These are phyloP conservation scores for Lineolata rhizophorae DNA, from an alignment of 495 filamentous ascomycete species.

Conservation along the genomic window DNA sequence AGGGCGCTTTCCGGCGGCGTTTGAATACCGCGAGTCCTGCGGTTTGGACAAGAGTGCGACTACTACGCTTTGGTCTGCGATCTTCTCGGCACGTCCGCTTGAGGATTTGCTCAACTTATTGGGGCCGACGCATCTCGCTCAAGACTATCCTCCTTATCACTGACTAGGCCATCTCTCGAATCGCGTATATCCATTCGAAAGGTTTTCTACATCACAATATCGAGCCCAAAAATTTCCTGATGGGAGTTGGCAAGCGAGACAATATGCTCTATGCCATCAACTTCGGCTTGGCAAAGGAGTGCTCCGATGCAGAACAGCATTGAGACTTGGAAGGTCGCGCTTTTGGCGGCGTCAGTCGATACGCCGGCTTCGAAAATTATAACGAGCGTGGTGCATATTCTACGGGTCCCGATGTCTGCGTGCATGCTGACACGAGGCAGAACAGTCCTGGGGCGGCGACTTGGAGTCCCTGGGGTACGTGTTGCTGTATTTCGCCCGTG, in stretches of 20 bases:
- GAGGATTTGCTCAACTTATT: slow-evolving; percentile 18
- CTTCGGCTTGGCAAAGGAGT: slow-evolving; percentile 5
- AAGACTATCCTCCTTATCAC: slow-evolving; percentile 21
- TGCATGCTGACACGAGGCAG: no score
- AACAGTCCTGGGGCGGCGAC: slow-evolving; percentile 18
- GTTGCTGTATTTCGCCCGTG: slow-evolving; percentile 17
- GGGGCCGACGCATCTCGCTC: slow-evolving; percentile 18
- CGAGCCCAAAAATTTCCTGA: slow-evolving; percentile 19
- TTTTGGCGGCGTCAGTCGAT: slow-evolving; percentile 13
- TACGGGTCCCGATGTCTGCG: slow-evolving; percentile 1
- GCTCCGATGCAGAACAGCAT: not conserved
- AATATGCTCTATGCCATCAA: slow-evolving; percentile 15
- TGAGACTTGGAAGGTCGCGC: slow-evolving; percentile 6
- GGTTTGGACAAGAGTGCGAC: slow-evolving; percentile 13
- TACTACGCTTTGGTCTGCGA: slow-evolving; percentile 14
- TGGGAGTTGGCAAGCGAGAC: slow-evolving; percentile 15
- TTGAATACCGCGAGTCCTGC: slow-evolving; percentile 16
- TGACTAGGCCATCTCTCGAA: slow-evolving; percentile 15
- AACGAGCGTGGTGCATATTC: not conserved
- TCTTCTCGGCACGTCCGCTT: slow-evolving; percentile 20
- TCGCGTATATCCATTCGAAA: slow-evolving; percentile 18
- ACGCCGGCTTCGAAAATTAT: slow-evolving; percentile 15
- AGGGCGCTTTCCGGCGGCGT: slow-evolving; percentile 8
- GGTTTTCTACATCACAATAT: slow-evolving; percentile 18
- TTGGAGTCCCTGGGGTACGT: slow-evolving; percentile 23